Evolutionary conservation across 352 stramenopile genomes (phyloP), one percentile per base, ranked within the genome.

Genomic region (Pythium aquatile): DNA sequence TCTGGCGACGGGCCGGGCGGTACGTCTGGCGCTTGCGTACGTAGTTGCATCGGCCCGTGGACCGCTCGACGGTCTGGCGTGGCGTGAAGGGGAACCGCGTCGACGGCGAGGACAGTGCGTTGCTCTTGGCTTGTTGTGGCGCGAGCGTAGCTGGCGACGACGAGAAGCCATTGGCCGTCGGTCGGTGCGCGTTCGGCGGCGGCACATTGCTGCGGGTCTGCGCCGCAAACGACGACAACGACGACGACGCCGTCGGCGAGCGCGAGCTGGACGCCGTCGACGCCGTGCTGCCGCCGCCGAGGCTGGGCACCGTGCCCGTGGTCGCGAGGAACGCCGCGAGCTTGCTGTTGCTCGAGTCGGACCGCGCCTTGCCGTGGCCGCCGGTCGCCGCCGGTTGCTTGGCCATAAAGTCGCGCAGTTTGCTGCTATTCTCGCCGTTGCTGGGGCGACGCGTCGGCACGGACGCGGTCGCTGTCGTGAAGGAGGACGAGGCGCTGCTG

Each of bases 21-120:
- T 93, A 96, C 63, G 87, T 94, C 52, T 87, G 83, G 37, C 82
- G 85, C 56, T 87, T 84, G 20, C 80, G 82, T 20, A 94, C 73
- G 59, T 87, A 94, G 59, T 91, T 87, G 39, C 79, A 68, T 8
- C 69, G 75, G 20, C 83, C 81, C 8, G 85, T 85, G 5, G 87
- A 96, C 2, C 84, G 81, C 28, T 84, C 68, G 7, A 79, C 78
- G 40, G 73, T 70, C 59, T 78, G 65, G 4, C 83, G 79, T 26
- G 79, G 79, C 26, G 69, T 78, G 61, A 86, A 84, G 5, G 78
- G 73, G 28, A 78, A 64, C 29, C 37, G 63, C 47, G 49, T 37
- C n/a, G 66, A 73, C 13, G 7, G 46, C 17, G 32, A 20, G 47
- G 30, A 17, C 56, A 42, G n/a, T 3, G 14, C 20, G 55, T 17